Evolutionary conservation across 108 stramenopile genomes (phyloP), one percentile per base, ranked within the genome.

Genomic region (Ochromonas danica): DNA sequence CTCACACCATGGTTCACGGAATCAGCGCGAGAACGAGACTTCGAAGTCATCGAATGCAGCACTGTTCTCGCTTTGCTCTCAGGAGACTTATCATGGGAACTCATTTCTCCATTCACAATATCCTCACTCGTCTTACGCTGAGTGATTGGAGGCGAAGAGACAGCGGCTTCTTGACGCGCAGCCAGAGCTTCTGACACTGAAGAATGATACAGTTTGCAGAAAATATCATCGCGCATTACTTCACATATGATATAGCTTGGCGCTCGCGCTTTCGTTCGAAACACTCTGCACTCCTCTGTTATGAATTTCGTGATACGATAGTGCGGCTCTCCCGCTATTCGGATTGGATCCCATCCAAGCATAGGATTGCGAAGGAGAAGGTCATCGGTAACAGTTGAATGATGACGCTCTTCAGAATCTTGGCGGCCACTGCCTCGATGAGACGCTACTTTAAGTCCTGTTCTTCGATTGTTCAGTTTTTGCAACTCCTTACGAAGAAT

Each of bases 231-330:
- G 14, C 43, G 51, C 72, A 83, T 79, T 39, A 83, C 78, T 78
- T 83, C 83, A 63, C 81, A 83, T 0, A 77, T 57, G 61, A 83
- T 79, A 0, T 81, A 74, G 39, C 75, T 81, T 39, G 83, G 83
- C 3, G 83, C 83, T 39, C 83, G 81, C 77, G 77, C 81, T 78
- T 82, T 84, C 51, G 83, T 84, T 42, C 80, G 80, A 67, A 84
- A 84, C 33, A 84, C 83, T 70, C 81, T 60, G 17, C 83, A 81
- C 78, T 84, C 83, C 10, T 71, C 61, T 17, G 41, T 40, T 31
- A 79, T 79, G 65, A 84, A 81, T 61, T 81, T 61, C 22, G 71
- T 81, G 28, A 84, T 84, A 35, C 79, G 83, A 77, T 81, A 84
- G 81, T 71, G 61, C n/a, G 83, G 83, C 27, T 84, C 83, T 6